Evolutionary conservation across 2,329 filamentous ascomycete species (phyloP), one percentile per base, ranked within the genome.

Genomic region (Ceratocystis huliohia): DNA sequence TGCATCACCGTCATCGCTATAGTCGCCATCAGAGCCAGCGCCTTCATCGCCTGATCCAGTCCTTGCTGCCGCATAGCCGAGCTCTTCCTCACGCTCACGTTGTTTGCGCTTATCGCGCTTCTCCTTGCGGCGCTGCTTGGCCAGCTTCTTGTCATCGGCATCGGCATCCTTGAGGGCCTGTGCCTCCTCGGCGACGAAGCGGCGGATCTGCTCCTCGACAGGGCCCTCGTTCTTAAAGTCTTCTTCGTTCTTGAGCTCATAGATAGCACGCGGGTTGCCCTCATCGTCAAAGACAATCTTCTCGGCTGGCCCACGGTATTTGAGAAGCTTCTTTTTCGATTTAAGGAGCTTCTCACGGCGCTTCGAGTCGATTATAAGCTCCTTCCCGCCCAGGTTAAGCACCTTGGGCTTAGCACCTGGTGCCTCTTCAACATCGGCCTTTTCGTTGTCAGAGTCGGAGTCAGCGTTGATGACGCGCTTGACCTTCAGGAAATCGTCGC

Each of bases 201-300:
- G 83, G 71, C 82, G 80, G 61, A 91, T 82, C 75, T 95, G 91
- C 62, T 83, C 83, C 70, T 91, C 88, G 2, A 89, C 88, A 28
- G 86, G 79, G 45, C 93, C 94, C 65, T 86, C 83, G 48, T 83
- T 81, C 69, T 80, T 81, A 81, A 97, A 99, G 70, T 86, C 84
- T 0, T 87, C 85, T 76, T 96, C 91, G 74, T 89, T 84, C 73
- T 93, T 88, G 70, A 99, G 85, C 74, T 96, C 89, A 78, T 97
- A 96, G 15, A 95, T 75, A 69, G 89, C 84, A 74, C 94, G 91
- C 2, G 91, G 81, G 69, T 88, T 86, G 71, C 92, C 93, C 41
- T 96, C 91, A 61, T 96, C 92, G 76, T 97, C 93, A 74, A 93
- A 99, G 4, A 96, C 82, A 6, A 96, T 78, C 74, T 94, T 96